These are phyloP conservation scores for Scenedesmus sp. DNA, from an alignment of 163 green algal species.

Conservation along the genomic window DNA sequence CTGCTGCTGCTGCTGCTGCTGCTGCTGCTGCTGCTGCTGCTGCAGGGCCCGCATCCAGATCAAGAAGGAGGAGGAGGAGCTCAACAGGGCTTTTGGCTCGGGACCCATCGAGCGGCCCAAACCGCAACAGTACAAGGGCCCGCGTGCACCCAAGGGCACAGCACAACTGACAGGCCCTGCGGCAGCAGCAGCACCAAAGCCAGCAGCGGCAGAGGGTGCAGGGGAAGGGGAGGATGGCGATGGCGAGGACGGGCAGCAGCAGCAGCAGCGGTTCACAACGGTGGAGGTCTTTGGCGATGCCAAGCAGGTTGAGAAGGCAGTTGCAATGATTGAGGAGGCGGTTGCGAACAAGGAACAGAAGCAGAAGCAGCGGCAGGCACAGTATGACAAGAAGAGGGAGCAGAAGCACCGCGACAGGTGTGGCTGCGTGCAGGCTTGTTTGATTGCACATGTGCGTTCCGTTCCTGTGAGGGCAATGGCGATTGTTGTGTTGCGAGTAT, in stretches of 20 bases:
- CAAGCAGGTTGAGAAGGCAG: constrained; percentile 73
- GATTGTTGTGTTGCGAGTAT: not conserved
- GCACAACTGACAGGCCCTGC: constrained; percentile 19
- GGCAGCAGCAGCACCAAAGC: not conserved
- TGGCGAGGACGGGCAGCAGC: constrained; percentile 3
- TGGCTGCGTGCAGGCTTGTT: not conserved
- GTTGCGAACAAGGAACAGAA: constrained; percentile 94
- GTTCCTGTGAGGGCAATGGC: not conserved
- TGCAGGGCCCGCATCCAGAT: constrained; percentile 64
- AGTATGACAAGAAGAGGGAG: constrained; percentile 92
- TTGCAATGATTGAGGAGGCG: constrained; percentile 85
- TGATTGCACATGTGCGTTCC: not conserved
- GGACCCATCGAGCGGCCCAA: constrained; percentile 47
- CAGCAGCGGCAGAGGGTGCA: not conserved
- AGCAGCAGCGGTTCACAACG: constrained; percentile 49
- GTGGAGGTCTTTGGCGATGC: constrained; percentile 86
- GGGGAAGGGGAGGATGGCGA: not conserved
- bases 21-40: not conserved
- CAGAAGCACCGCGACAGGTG: constrained; percentile 66
- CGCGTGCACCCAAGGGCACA: not conserved
- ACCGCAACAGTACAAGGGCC: constrained; percentile 2
- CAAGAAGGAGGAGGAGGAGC: constrained; percentile 84
- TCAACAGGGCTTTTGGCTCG: constrained; percentile 79
- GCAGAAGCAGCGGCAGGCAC: constrained; percentile 87
- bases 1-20: no score